phyloP scores from a whole-genome alignment of 1,284 basidiomycete species.

The Somion occarium region DNA sequence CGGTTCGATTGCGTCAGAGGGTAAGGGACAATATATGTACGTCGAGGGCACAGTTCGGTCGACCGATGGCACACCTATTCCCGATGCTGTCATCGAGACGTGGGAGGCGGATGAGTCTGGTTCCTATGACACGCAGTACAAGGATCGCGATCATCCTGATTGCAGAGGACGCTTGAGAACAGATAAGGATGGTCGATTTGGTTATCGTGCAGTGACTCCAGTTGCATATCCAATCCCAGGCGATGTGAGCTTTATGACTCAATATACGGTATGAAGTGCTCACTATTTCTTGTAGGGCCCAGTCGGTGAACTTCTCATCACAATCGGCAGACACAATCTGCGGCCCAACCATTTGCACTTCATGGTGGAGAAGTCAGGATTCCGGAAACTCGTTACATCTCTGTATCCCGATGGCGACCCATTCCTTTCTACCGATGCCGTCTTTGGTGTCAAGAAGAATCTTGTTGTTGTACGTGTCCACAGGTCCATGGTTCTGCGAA shows the following conservation, averaged over 20 bases:
- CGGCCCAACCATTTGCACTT: slow-evolving; percentile 80
- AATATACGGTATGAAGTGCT: background rate
- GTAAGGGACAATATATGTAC: slow-evolving; percentile 79
- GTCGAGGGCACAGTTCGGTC: slow-evolving; percentile 69
- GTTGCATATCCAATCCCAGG: slow-evolving; percentile 77
- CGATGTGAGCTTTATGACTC: slow-evolving; percentile 41
- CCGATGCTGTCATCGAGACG: slow-evolving; percentile 69
- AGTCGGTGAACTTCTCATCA: slow-evolving; percentile 58
- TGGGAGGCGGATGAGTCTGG: slow-evolving; percentile 84
- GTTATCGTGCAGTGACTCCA: slow-evolving; percentile 76
- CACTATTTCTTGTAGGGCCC: slow-evolving; percentile 49
- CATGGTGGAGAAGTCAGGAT: slow-evolving; percentile 66
- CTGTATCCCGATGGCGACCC: slow-evolving; percentile 71
- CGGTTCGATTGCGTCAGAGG: slow-evolving; percentile 61
- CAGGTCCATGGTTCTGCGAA: background rate
- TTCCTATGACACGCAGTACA: slow-evolving; percentile 64
- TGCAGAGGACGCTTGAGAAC: slow-evolving; percentile 71
- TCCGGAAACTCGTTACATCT: slow-evolving; percentile 68
- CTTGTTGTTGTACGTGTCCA: slow-evolving; percentile 43
- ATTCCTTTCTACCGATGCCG: slow-evolving; percentile 64
- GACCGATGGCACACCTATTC: slow-evolving; percentile 63
- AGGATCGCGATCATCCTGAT: slow-evolving; percentile 56
- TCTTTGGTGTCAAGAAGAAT: slow-evolving; percentile 76
- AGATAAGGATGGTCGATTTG: slow-evolving; percentile 61
- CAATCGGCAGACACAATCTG: slow-evolving; percentile 68